Base-by-base conservation (phyloP, 192 early-diverging fungal species). In the Coemansia sp. region DNA sequence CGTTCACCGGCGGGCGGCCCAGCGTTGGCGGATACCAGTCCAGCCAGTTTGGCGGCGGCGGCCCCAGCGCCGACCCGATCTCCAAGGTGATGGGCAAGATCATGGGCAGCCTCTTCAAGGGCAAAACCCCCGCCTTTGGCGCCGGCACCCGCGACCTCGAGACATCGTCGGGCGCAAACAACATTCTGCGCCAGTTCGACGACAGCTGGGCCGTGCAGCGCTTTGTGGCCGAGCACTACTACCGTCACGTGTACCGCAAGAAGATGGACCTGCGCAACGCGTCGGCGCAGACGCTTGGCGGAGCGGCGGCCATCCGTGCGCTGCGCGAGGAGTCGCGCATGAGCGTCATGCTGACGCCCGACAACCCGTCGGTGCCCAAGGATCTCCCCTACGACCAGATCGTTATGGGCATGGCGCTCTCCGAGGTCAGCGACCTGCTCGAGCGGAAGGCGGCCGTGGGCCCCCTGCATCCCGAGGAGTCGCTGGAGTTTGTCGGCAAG, bases 151-250 rank as follows among this genome's bases (percentile, higher is more conserved):
- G 79, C 39, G 73, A 81, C 49, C 60, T 81, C 21, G 70, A 76
- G 40, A 62, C 69, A 37, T n/a, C n/a, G n/a, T 52, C 42, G 10
- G 52, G 9, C 53, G 21, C 16, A 37, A 64, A 61, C 42, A 65
- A 76, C n/a, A 54, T 72, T 11, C 43, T 81, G 19, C 62, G 65
- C 50, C 52, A 44, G 1, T 81, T 81, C 44, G 79, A 81, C 59
- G 68, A 69, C 61, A 65, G 62, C 68, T 49, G 18, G 16, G 79
- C 79, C 23, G 64, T 81, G 48, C 74, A 81, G 38, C 67, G 62
- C 26, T 64, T 67, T 7, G 74, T 75, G 3, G 79, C 79, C 41
- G 74, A 81, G 50, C 68, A 81, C 62, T 72, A 81, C 61, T 76
- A 81, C 71, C 69, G 70, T 11, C 74, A 69, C 44, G 65, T 81